Evolutionary conservation across 192 early-diverging fungal genomes (phyloP).

Genomic region (Dispira simplex): DNA sequence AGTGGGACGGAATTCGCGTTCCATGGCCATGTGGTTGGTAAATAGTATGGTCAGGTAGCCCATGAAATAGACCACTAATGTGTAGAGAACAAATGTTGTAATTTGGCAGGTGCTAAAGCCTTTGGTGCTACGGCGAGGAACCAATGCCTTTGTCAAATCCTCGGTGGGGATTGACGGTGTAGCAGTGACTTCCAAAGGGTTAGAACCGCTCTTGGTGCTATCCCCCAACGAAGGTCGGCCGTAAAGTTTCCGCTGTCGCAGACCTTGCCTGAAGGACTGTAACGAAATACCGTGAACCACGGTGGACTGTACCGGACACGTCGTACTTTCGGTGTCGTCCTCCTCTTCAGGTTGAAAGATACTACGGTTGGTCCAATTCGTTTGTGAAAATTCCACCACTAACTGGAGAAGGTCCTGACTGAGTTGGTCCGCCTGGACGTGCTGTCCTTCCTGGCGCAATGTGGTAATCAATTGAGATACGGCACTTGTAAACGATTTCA

Average conservation of each 20-base stretch:
- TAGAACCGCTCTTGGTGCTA: not conserved
- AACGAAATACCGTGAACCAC: not conserved
- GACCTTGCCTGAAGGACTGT: too few species aligned
- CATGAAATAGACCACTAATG: constrained; percentile 8
- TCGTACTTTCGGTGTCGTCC: not conserved
- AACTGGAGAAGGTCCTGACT: constrained; percentile 1
- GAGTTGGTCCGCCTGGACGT: constrained; percentile 3
- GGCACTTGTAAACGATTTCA: not conserved
- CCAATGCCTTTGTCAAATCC: not conserved
- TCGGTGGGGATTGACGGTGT: not conserved
- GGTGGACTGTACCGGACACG: not conserved
- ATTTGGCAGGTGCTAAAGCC: constrained; percentile 7
- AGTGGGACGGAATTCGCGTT: not conserved
- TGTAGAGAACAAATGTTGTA: constrained; percentile 9
- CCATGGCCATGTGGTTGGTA: constrained; percentile 2
- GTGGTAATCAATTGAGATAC: not conserved
- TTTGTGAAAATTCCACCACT: constrained; percentile 4
- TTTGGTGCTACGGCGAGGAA: not conserved
- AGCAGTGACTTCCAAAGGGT: not conserved
- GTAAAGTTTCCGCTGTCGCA: not conserved
- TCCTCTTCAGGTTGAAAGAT: constrained; percentile 2
- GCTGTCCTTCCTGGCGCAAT: not conserved
- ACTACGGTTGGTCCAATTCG: constrained; percentile 1
- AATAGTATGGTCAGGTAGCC: constrained; percentile 8
- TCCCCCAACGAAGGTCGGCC: not conserved